Evolutionary conservation across 2,329 filamentous ascomycete species (phyloP).

Genomic region (Alternaria brassicicola): DNA sequence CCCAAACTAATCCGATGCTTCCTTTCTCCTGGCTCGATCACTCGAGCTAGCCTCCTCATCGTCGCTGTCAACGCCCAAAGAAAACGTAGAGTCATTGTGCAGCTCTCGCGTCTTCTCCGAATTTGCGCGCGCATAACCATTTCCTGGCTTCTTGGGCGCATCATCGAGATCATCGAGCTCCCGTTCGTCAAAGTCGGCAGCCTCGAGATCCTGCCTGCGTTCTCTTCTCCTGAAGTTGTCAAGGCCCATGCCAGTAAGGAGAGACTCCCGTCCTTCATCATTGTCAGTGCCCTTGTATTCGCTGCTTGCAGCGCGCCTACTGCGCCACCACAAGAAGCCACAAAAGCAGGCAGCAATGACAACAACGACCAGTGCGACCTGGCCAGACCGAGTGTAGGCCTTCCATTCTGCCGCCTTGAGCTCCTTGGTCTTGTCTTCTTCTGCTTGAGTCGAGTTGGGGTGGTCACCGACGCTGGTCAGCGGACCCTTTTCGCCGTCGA

Average conservation of each 20-base stretch:
- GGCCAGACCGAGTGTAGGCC: constrained; percentile 86
- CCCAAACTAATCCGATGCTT: constrained; percentile 26
- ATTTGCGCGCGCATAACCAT: constrained; percentile 30
- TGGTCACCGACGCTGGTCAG: constrained; percentile 78
- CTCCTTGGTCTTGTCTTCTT: constrained; percentile 71
- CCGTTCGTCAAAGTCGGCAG: constrained; percentile 66
- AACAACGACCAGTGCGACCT: constrained; percentile 83
- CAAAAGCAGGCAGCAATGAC: constrained; percentile 73
- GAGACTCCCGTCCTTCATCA: constrained; percentile 53
- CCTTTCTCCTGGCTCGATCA: constrained; percentile 40
- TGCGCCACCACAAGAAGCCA: constrained; percentile 72
- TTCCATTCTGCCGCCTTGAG: constrained; percentile 86
- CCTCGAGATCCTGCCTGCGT: constrained; percentile 61
- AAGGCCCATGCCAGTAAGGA: constrained; percentile 53
- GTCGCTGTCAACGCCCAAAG: constrained; percentile 54
- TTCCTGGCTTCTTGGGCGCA: constrained; percentile 28
- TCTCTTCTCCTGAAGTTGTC: constrained; percentile 55
- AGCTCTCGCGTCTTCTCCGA: constrained; percentile 40
- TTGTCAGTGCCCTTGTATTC: constrained; percentile 54
- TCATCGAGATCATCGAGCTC: constrained; percentile 63
- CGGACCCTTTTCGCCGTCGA: constrained; percentile 83
- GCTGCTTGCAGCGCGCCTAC: constrained; percentile 44
- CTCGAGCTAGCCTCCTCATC: constrained; percentile 45
- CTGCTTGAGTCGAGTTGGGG: constrained; percentile 70
- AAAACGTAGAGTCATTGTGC: constrained; percentile 52